phyloP scores from a whole-genome alignment of 2,329 filamentous ascomycete species.

The Sphaerulina musiva region DNA sequence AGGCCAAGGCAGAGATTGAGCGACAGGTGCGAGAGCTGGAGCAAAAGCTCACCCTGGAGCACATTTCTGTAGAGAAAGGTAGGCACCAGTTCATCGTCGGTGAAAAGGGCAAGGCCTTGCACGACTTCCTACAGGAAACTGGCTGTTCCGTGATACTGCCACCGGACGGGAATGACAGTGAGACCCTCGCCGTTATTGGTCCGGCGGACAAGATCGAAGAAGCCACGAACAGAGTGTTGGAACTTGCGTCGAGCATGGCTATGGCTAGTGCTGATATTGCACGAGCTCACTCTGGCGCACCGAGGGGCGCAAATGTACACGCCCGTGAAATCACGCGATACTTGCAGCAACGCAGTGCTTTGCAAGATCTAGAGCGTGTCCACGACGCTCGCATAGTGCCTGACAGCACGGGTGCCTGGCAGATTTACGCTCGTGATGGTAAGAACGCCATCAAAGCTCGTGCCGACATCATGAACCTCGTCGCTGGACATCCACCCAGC shows the following conservation, averaged over 20 bases:
- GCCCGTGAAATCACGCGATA: conserved; percentile 84
- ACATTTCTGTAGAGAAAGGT: conserved; percentile 74
- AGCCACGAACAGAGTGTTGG: conserved; percentile 77
- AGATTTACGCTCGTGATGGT: conserved; percentile 78
- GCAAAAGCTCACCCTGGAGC: conserved; percentile 67
- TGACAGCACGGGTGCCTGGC: conserved; percentile 70
- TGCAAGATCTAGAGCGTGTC: conserved; percentile 71
- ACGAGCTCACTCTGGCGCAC: conserved; percentile 67
- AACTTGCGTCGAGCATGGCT: conserved; percentile 80
- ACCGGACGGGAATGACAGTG: conserved; percentile 67
- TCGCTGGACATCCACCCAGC: conserved; percentile 66
- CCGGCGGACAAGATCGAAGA: conserved; percentile 60
- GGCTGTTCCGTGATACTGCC: conserved; percentile 83
- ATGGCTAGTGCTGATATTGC: conserved; percentile 77
- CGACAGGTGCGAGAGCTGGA: conserved; percentile 68
- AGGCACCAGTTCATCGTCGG: conserved; percentile 94
- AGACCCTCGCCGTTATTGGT: conserved; percentile 78
- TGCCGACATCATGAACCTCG: conserved; percentile 66
- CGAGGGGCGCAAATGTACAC: conserved; percentile 66
- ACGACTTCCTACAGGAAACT: conserved; percentile 84
- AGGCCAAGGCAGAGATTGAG: conserved; percentile 74
- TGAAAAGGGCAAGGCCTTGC: conserved; percentile 67
- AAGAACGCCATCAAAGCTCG: conserved; percentile 75
- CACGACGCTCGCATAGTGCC: conserved; percentile 82
- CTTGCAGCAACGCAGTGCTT: conserved; percentile 70